Evolutionary conservation across 257 asterid species (phyloP).

Genomic region (Solanum sitiens): DNA sequence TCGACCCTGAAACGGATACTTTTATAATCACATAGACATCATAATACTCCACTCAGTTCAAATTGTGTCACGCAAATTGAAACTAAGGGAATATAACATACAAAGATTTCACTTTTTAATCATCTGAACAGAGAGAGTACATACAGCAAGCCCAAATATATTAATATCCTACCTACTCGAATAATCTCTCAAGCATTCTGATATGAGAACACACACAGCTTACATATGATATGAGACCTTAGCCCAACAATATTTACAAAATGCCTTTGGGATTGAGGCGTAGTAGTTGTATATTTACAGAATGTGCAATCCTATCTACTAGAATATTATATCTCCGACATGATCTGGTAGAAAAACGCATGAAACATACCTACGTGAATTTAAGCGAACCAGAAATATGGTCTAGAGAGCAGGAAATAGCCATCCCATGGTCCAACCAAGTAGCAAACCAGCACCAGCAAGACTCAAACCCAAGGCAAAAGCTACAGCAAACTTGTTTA

Average conservation of each 20-base stretch:
- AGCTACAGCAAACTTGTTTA: conserved; percentile 27
- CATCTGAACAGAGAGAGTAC: background rate
- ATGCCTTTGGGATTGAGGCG: background rate
- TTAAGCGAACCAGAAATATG: background rate
- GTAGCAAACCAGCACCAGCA: conserved; percentile 59
- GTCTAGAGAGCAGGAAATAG: conserved; percentile 31
- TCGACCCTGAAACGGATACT: background rate
- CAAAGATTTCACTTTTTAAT: background rate
- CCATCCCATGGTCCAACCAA: conserved; percentile 66
- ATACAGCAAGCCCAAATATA: background rate
- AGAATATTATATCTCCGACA: background rate
- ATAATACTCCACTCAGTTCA: background rate
- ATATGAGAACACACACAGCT: background rate
- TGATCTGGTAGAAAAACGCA: background rate
- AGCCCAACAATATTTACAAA: background rate
- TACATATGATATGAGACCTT: background rate
- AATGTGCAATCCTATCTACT: background rate
- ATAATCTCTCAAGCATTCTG: background rate
- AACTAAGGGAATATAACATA: background rate
- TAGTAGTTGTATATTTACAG: background rate
- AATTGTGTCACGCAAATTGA: background rate
- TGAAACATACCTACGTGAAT: background rate
- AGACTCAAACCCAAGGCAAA: conserved; percentile 51
- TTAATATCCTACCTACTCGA: background rate
- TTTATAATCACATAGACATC: too few relatives aligned